Base-by-base conservation (phyloP, 2,329 filamentous ascomycete genomes). In the Xenoacremonium recifei region DNA sequence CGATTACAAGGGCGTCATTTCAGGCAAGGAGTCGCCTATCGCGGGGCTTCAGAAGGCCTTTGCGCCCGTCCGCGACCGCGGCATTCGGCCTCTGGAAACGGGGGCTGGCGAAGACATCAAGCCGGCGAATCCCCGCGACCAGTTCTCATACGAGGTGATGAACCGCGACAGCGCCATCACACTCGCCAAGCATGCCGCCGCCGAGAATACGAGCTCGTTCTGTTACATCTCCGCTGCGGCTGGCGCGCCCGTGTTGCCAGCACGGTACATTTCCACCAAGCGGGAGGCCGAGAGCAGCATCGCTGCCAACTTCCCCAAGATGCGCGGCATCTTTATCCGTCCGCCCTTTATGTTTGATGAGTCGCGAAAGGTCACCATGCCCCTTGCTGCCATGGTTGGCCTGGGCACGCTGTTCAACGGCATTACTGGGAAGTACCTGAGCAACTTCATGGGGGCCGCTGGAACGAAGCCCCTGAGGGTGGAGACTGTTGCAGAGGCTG, bases 81-180 rank as follows among this genome's bases (percentile, higher is more conserved):
- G 80, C 40, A 76, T 71, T 40, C 87, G 95, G 63, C 89, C 88
- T 3, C 72, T 95, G 15, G 77, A 84, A 47, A 75, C 77, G 39
- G 70, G 72, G 38, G 65, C 73, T 31, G 80, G 76, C 36, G 77
- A 79, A 48, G 75, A 79, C 47, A 75, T 91, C 52, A 75, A 77
- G 52, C 77, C 84, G 1, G 74, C 82, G 39, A 83, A 87, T 63
- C 77, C 72, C 34, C 82, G 83, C 54, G 83, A 84, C 19, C 87
- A 93, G 67, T 75, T 96, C 57, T 96, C 92, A 15, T 99, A 99
- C 71, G 93, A 97, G 71, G 76, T 90, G 47, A 96, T 99, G 89
- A 99, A 99, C 70, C 80, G 93, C 43, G 92, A 97, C 69, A 81
- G 74, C 70, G 92, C 92, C 35, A 81, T 97, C 47, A 79, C 85